Evolutionary conservation across 345 rosid genomes (phyloP).

Genomic region (Cardamine chenopodiifolia): DNA sequence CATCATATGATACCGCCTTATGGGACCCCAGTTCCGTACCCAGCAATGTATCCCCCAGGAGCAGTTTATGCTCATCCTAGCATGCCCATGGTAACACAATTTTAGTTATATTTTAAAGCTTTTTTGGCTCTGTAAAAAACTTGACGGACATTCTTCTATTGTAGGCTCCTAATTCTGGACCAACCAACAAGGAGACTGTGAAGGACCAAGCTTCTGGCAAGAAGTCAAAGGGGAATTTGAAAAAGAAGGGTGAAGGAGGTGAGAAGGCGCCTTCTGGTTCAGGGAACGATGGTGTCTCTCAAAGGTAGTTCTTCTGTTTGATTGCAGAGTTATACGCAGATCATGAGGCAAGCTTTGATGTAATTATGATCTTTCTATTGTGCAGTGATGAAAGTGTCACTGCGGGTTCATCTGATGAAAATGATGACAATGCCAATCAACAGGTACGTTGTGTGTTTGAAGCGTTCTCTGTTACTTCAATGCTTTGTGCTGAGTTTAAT

Average conservation of each 20-base stretch:
- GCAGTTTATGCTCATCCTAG: conserved; percentile 88
- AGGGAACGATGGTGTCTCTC: conserved; percentile 84
- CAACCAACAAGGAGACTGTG: conserved; percentile 48
- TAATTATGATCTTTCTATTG: conserved; percentile 35
- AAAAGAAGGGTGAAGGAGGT: conserved; percentile 62
- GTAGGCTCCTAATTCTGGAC: conserved; percentile 63
- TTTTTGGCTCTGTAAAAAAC: background rate
- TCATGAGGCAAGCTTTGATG: conserved; percentile 3
- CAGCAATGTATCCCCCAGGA: conserved; percentile 88
- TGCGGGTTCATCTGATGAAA: conserved; percentile 89
- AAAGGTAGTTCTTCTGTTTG: conserved; percentile 54
- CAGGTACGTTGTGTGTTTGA: conserved; percentile 51
- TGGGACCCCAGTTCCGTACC: conserved; percentile 93
- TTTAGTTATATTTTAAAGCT: background rate
- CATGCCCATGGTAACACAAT: conserved; percentile 63
- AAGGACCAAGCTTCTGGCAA: conserved; percentile 68
- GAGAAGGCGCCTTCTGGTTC: conserved; percentile 78
- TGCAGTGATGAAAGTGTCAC: conserved; percentile 86
- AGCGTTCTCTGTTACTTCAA: background rate
- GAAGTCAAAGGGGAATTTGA: conserved; percentile 63
- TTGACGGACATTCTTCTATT: background rate
- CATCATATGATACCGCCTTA: conserved; percentile 88
- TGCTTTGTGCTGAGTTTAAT: background rate
- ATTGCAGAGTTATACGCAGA: background rate
- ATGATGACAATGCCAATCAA: conserved; percentile 66